These are phyloP conservation scores for Russula sp. DNA, from an alignment of 768 basidiomycete genomes.

Conservation along the genomic window DNA sequence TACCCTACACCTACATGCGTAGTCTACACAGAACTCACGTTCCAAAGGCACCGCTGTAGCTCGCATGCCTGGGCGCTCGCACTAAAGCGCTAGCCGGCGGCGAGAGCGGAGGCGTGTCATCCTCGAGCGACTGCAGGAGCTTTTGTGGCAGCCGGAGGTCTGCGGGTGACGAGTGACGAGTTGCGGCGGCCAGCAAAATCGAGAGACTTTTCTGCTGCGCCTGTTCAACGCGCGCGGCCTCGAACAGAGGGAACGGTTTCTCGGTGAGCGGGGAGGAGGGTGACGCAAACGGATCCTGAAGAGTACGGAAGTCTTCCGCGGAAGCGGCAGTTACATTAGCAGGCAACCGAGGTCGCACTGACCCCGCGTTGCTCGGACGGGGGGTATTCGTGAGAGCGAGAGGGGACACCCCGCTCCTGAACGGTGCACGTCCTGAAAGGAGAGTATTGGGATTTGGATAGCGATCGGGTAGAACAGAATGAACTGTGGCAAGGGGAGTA, in stretches of 20 bases:
- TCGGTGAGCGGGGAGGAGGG: constrained; percentile 7
- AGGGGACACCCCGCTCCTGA: background rate
- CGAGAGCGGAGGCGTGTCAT: constrained; percentile 7
- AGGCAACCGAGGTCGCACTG: background rate
- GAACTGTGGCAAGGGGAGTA: constrained; percentile 4
- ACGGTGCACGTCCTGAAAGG: background rate
- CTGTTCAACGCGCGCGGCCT: constrained; percentile 12
- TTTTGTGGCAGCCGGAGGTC: background rate
- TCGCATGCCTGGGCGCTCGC: constrained; percentile 7
- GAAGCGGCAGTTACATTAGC: background rate
- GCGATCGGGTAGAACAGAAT: constrained; percentile 8
- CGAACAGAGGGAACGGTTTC: constrained; percentile 13
- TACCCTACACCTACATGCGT: constrained; percentile 17
- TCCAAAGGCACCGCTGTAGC: constrained; percentile 15
- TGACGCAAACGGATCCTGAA: constrained; percentile 17
- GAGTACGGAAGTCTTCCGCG: constrained; percentile 11
- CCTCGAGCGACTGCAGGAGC: constrained; percentile 4
- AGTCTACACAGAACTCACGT: constrained; percentile 16
- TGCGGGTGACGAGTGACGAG: constrained; percentile 13
- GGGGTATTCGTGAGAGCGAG: background rate
- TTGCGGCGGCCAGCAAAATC: background rate
- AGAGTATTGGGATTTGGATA: background rate
- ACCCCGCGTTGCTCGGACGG: constrained; percentile 3
- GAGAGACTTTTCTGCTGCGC: constrained; percentile 13
- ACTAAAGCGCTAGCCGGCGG: constrained; percentile 10